Conservation (phyloP, 2,329 filamentous ascomycete species). For the Dothideomycetes sp. region DNA sequence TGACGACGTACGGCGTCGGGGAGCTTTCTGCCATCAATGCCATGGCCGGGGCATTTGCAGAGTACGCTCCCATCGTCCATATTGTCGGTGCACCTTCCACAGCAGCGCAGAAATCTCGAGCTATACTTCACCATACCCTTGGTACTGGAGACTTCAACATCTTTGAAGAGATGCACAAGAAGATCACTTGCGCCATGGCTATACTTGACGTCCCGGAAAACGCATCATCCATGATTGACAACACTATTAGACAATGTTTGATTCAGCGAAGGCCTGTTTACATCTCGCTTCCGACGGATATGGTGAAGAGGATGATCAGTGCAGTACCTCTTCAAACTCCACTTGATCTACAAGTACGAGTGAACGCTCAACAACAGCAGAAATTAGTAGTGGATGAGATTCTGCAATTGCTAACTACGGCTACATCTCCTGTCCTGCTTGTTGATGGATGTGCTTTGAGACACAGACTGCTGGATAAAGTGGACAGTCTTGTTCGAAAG, state of each 20-base stretch:
- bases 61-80: constrained; percentile 36
- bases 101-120: constrained; percentile 27
- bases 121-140: constrained; percentile 33
- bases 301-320: constrained; percentile 66
- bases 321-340: constrained; percentile 59
- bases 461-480: constrained; percentile 28
- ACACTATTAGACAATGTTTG: constrained; percentile 64
- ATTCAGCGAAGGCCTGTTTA: constrained; percentile 69
- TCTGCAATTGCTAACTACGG: constrained; percentile 58
- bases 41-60: constrained; percentile 35
- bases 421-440: constrained; percentile 66
- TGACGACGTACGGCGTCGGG: constrained; percentile 38
- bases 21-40: constrained; percentile 38
- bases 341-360: constrained; percentile 53
- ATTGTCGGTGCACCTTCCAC: constrained; percentile 36
- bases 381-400: constrained; percentile 75
- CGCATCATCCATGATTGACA: constrained; percentile 66
- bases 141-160: constrained; percentile 63
- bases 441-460: constrained; percentile 76
- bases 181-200: constrained; percentile 60
- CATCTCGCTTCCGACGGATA: constrained; percentile 71
- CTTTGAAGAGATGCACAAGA: constrained; percentile 65
- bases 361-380: constrained; percentile 61
- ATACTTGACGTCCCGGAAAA: constrained; percentile 60
- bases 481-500: not conserved